A percentile compares a stretch with the other conserved stretches of the same genome.
phyloP scores from a whole-genome alignment of 306 rosid species.

The Rosa chinensis region DNA sequence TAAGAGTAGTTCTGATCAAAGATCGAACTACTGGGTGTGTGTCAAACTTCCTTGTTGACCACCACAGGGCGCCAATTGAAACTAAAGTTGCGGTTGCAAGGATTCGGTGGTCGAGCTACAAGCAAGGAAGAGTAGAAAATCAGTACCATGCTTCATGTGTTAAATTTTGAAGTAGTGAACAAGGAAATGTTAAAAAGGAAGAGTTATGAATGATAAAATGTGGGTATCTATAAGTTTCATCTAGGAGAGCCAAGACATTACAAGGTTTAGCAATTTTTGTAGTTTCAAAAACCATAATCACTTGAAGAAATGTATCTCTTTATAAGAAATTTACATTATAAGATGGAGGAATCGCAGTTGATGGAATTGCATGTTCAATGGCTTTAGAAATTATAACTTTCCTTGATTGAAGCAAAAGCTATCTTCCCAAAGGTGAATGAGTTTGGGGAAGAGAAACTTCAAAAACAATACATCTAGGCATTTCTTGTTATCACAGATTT shows the following conservation, averaged over 20 bases:
- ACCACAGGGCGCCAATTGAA: slow-evolving; percentile 68
- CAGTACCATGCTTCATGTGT: not conserved
- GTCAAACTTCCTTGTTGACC: slow-evolving; percentile 72
- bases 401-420: not conserved
- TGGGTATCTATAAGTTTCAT: not conserved
- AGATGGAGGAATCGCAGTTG: not conserved
- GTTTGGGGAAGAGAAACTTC: not conserved
- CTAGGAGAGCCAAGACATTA: not conserved
- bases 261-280: not conserved
- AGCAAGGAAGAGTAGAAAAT: not conserved
- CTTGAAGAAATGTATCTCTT: not conserved
- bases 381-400: not conserved
- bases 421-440: not conserved
- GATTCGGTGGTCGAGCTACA: slow-evolving; percentile 86
- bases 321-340: not conserved
- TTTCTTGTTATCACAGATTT: not conserved
- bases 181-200: not conserved
- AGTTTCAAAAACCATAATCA: not conserved
- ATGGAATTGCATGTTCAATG: not conserved
- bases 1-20: slow-evolving; percentile 53
- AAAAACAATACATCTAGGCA: not conserved
- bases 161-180: not conserved
- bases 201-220: not conserved
- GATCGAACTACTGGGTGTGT: slow-evolving; percentile 75
- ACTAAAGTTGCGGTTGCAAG: slow-evolving; percentile 66